Base-by-base conservation (phyloP, 345 rosid species). In the Melaleuca alternifolia region DNA sequence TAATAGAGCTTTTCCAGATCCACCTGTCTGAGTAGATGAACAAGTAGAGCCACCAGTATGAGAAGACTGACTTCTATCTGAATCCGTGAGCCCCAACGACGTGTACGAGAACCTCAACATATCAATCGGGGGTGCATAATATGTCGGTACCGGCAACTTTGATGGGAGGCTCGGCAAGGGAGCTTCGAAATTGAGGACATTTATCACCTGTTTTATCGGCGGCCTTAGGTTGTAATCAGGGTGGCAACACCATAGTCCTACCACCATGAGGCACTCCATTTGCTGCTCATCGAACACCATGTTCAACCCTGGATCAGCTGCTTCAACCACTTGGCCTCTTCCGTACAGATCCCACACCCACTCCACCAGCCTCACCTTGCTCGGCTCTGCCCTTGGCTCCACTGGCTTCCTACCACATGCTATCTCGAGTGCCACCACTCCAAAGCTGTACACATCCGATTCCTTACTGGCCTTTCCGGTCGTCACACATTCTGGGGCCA, bases 271-370 rank as follows among this genome's bases (percentile, higher is more conserved):
- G 59, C 89, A 79, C 85, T 89, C 91, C 75, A 89, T 52, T 82
- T 92, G 88, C 77, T 16, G 41, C 89, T 89, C 88, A 5, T 91
- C 92, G 24, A 87, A 91, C 11, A 71, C 92, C 33, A 33, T 62
- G 5, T 16, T 54, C 8, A 92, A 71, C 50, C 87, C 61, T 12
- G 53, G 54, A 79, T 93, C 95, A 2, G 84, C 90, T 1, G 92
- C 92, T 84, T 87, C 87, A 18, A 86, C 83, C 53, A 90, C 62
- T 77, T 65, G 85, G 11, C 90, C 87, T 12, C 65, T 37, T 23
- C 93, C 95, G 20, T 93, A 93, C 13, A 92, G 91, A 23, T 89
- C 88, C 95, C 95, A 91, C 0, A 92, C 92, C 93, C 93, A 93
- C 77, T 89, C 93, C 83, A 91, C 88, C 83, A 93, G 54, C 86